These are phyloP conservation scores for Fagopyrum tataricum DNA, from an alignment of 148 eudicot genomes.

Conservation along the genomic window DNA sequence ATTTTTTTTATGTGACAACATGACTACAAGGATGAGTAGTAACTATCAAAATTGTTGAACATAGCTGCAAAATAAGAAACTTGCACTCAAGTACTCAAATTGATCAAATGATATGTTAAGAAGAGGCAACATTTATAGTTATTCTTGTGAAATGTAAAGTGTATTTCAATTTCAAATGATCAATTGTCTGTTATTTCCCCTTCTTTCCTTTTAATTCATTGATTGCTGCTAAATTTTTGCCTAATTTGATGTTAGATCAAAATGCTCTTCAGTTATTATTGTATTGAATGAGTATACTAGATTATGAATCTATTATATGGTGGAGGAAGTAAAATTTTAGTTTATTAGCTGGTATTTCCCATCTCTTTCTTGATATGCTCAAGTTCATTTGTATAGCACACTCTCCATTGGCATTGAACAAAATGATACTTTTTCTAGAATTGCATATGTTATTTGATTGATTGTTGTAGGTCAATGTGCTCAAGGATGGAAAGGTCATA, in stretches of 20 bases:
- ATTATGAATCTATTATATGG: not conserved
- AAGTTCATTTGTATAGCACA: not conserved
- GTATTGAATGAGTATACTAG: not conserved
- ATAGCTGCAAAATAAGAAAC: too few species aligned
- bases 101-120: too few species aligned
- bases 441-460: slow-evolving; percentile 9
- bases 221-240: not conserved
- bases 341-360: not conserved
- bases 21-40: too few species aligned
- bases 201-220: not conserved
- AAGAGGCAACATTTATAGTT: too few species aligned
- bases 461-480: slow-evolving; percentile 47
- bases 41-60: too few species aligned
- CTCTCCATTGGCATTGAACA: not conserved
- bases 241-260: not conserved
- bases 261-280: slow-evolving; percentile 1
- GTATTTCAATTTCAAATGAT: too few species aligned
- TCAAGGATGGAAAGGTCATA: too few species aligned
- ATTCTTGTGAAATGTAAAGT: too few species aligned
- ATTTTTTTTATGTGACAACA: too few species aligned
- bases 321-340: not conserved
- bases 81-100: too few species aligned
- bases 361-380: not conserved
- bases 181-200: slow-evolving; percentile 45
- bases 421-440: not conserved